Conservation (phyloP, 2,329 filamentous ascomycete genomes). For the Pleoardoris graminearum region DNA sequence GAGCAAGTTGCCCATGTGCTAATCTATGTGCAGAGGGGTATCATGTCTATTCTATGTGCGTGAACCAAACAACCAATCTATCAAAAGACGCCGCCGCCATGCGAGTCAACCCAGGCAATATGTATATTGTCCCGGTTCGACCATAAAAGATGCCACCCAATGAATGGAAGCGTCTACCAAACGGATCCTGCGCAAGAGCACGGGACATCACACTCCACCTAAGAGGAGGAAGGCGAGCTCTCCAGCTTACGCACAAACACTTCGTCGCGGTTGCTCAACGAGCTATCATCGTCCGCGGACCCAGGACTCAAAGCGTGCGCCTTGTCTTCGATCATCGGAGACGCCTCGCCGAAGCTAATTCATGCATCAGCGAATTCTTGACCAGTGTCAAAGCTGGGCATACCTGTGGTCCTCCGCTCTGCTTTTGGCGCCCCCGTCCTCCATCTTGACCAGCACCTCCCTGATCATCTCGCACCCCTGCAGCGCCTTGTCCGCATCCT, state of each 20-base stretch:
- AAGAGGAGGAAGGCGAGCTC: not conserved
- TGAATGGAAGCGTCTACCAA: too few species aligned
- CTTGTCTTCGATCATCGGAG: not conserved
- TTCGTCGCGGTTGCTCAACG: not conserved
- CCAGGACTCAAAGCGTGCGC: too few species aligned
- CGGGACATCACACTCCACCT: not conserved
- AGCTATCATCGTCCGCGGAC: not conserved
- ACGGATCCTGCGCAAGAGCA: too few species aligned
- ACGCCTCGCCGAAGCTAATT: not conserved
- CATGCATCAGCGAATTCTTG: not conserved
- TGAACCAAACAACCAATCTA: not conserved
- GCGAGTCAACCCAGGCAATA: not conserved
- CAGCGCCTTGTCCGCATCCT: constrained; percentile 17
- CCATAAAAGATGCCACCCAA: not conserved
- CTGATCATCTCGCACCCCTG: constrained; percentile 26
- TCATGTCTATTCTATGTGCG: not conserved
- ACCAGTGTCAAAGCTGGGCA: not conserved
- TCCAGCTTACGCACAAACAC: not conserved
- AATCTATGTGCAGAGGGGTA: not conserved
- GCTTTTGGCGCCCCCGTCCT: not conserved
- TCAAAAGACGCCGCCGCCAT: not conserved
- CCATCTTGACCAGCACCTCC: constrained; percentile 13
- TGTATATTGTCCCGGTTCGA: not conserved
- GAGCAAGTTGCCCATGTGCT: too few species aligned
- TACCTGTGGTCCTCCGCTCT: not conserved